Percentiles rank a stretch among this genome's conserved stretches.
phyloP scores from a whole-genome alignment of 1,139 yeast genomes.

The Blastobotrys ciferrii region DNA sequence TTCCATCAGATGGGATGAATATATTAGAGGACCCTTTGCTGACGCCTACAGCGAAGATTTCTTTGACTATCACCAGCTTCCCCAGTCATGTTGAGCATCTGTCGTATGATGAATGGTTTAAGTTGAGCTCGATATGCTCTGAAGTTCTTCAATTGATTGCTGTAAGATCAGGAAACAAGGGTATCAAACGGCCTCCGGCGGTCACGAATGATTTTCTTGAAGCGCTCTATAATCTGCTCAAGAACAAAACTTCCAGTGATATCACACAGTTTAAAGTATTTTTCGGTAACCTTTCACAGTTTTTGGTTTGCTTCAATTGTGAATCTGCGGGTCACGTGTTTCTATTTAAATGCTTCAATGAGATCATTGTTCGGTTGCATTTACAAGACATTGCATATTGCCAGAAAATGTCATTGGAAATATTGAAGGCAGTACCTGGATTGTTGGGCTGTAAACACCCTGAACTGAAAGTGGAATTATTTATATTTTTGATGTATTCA shows the following conservation, averaged over 20 bases:
- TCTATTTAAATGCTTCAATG: slow-evolving; percentile 19
- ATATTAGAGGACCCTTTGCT: slow-evolving; percentile 21
- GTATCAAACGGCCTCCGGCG: slow-evolving; percentile 7
- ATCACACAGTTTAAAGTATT: slow-evolving; percentile 4
- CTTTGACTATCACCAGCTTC: slow-evolving; percentile 17
- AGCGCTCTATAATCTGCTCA: slow-evolving; percentile 10
- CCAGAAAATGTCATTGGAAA: not conserved
- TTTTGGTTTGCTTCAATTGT: slow-evolving; percentile 16
- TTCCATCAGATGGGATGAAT: slow-evolving; percentile 13
- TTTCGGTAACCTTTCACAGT: slow-evolving; percentile 10
- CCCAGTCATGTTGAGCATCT: slow-evolving; percentile 29
- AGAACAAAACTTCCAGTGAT: slow-evolving; percentile 9
- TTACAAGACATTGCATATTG: slow-evolving; percentile 9
- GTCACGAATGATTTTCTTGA: slow-evolving; percentile 11
- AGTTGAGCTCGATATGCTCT: slow-evolving; percentile 11
- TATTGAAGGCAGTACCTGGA: not conserved
- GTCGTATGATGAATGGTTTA: slow-evolving; percentile 25
- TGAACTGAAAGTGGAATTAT: slow-evolving; percentile 6
- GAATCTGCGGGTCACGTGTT: slow-evolving; percentile 24
- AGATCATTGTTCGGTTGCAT: slow-evolving; percentile 8
- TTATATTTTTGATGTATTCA: slow-evolving; percentile 12
- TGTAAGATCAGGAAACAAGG: not conserved
- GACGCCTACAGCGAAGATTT: slow-evolving; percentile 18
- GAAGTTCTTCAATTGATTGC: slow-evolving; percentile 2
- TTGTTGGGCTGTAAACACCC: slow-evolving; percentile 9